phyloP scores from a whole-genome alignment of 768 basidiomycete species.

The Tulasnella sp. region DNA sequence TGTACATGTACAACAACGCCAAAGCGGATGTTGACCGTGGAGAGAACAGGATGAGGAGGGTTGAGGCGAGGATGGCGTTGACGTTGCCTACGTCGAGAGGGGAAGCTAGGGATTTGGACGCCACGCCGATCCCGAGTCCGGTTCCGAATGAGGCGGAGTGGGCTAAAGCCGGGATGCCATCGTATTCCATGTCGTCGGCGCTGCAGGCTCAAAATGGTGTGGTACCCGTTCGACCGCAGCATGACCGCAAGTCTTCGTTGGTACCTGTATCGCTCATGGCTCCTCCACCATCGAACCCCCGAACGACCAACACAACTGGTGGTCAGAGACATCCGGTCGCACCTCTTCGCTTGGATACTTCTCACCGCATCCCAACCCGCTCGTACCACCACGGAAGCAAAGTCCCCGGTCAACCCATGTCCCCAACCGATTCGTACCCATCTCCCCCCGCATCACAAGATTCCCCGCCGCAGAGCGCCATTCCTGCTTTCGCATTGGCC shows the following conservation, averaged over 20 bases:
- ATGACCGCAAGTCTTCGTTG: neutral
- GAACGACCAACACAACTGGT: neutral
- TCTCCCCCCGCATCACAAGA: conserved; percentile 14
- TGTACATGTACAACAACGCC: conserved; percentile 94
- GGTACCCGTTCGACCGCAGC: neutral
- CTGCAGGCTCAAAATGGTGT: neutral
- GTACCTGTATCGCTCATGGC: neutral
- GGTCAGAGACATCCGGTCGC: neutral
- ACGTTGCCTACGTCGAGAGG: conserved; percentile 59
- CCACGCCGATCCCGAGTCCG: neutral
- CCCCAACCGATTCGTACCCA: conserved; percentile 13
- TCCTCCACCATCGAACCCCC: neutral
- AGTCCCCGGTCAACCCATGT: conserved; percentile 1
- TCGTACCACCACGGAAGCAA: neutral
- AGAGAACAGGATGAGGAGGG: conserved; percentile 75
- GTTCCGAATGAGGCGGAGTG: neutral
- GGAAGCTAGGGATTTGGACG: conserved; percentile 33
- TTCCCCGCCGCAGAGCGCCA: conserved; percentile 12
- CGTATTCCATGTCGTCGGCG: conserved; percentile 7
- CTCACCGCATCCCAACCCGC: neutral
- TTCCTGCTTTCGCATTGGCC: neutral
- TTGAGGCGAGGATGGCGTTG: conserved; percentile 62
- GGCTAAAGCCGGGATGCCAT: conserved; percentile 13
- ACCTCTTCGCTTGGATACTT: neutral
- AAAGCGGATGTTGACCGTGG: conserved; percentile 89